phyloP scores from a whole-genome alignment of 805 yeast species.

The Suhomyces emberorum region DNA sequence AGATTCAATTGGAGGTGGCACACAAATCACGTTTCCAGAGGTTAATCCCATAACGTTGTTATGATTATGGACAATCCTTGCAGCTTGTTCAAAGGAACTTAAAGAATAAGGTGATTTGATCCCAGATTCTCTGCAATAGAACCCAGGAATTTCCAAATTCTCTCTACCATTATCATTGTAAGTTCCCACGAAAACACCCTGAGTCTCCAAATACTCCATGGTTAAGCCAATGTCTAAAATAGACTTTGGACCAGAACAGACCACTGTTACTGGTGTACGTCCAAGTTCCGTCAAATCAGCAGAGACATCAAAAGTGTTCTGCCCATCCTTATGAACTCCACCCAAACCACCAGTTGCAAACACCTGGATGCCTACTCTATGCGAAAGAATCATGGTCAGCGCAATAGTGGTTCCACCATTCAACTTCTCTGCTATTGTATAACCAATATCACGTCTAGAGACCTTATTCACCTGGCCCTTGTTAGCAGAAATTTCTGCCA shows the following conservation, averaged over 20 bases:
- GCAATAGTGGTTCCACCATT: slow-evolving; percentile 91
- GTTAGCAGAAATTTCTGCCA: slow-evolving; percentile 41
- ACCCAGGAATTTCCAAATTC: slow-evolving; percentile 63
- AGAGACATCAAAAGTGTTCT: slow-evolving; percentile 71
- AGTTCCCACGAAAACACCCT: slow-evolving; percentile 84
- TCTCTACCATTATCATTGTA: slow-evolving; percentile 48
- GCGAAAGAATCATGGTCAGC: slow-evolving; percentile 79
- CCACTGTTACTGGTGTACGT: slow-evolving; percentile 82
- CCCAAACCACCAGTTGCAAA: slow-evolving; percentile 95
- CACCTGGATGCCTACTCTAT: slow-evolving; percentile 71
- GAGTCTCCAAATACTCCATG: slow-evolving; percentile 83
- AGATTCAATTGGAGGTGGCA: slow-evolving; percentile 69
- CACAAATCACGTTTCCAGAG: slow-evolving; percentile 75
- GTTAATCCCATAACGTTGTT: slow-evolving; percentile 45
- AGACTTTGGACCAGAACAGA: slow-evolving; percentile 88
- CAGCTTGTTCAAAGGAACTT: slow-evolving; percentile 53
- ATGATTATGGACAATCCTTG: slow-evolving; percentile 50
- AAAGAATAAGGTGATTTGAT: slow-evolving; percentile 67
- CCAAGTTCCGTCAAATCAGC: slow-evolving; percentile 87
- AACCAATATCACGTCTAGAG: slow-evolving; percentile 77
- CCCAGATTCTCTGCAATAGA: slow-evolving; percentile 75
- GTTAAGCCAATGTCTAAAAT: slow-evolving; percentile 79
- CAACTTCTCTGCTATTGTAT: slow-evolving; percentile 57
- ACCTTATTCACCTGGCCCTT: slow-evolving; percentile 49
- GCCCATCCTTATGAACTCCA: slow-evolving; percentile 83